Percentiles rank a stretch among this genome's conserved stretches.
Evolutionary conservation across 345 rosid species (phyloP).

Genomic region (Rhodamnia argentea): DNA sequence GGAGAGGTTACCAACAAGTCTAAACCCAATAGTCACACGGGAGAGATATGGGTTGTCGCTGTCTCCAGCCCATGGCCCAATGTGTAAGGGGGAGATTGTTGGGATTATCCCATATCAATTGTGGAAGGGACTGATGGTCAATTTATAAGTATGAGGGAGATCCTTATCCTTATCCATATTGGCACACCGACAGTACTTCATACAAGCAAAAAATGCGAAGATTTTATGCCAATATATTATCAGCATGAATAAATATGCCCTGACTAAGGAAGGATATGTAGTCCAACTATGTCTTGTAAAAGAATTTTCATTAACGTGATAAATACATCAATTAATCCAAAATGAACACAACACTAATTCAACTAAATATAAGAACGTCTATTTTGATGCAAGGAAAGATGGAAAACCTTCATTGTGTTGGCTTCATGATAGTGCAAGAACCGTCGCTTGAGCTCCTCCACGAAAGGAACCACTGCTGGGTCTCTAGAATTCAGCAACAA

Average conservation of each 20-base stretch:
- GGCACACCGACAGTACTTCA: too few relatives aligned
- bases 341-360: neutral
- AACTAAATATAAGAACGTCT: neutral
- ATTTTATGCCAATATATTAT: neutral
- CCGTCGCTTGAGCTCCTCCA: slow-evolving; percentile 59
- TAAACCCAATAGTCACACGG: too few relatives aligned
- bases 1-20: too few relatives aligned
- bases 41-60: too few relatives aligned
- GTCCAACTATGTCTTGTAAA: neutral
- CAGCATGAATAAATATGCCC: neutral
- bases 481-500: slow-evolving; percentile 66
- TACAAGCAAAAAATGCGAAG: too few relatives aligned
- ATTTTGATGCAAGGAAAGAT: neutral
- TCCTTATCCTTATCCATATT: too few relatives aligned
- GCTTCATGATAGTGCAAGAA: slow-evolving; percentile 48
- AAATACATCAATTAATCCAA: neutral
- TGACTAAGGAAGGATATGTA: neutral
- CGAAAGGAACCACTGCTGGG: slow-evolving; percentile 72
- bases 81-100: too few relatives aligned
- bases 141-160: too few relatives aligned
- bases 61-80: too few relatives aligned
- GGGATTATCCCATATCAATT: too few relatives aligned
- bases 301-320: neutral
- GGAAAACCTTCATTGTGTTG: slow-evolving; percentile 40
- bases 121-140: too few relatives aligned